Evolutionary conservation across 345 rosid genomes (phyloP).

Genomic region (Citrus unshiu): DNA sequence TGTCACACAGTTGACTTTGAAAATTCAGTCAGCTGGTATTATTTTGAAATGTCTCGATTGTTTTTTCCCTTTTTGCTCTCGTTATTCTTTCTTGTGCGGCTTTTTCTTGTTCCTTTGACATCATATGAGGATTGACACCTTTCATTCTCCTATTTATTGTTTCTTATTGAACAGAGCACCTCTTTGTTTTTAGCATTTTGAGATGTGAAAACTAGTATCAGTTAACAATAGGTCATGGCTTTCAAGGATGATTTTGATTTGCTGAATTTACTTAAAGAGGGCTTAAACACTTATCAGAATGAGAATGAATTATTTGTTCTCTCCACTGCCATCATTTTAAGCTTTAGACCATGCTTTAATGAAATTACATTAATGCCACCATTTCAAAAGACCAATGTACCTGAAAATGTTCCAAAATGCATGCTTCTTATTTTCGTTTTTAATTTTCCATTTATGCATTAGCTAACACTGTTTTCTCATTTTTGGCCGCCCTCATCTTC

Average conservation of each 20-base stretch:
- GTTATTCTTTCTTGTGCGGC: neutral
- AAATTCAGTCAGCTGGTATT: neutral
- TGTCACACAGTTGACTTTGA: neutral
- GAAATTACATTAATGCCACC: neutral
- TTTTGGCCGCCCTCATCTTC: constrained; percentile 15
- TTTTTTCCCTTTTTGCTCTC: neutral
- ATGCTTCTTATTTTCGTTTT: neutral
- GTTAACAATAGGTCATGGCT: neutral
- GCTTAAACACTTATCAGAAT: neutral
- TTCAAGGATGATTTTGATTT: neutral
- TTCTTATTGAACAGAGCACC: neutral
- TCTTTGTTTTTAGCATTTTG: neutral
- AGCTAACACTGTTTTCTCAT: constrained; percentile 9
- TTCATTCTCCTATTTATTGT: neutral
- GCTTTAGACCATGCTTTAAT: neutral
- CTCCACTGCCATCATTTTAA: neutral
- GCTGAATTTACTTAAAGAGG: neutral
- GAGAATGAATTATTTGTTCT: neutral
- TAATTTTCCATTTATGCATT: neutral
- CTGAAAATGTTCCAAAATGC: neutral
- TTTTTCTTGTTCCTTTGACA: neutral
- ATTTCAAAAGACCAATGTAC: neutral
- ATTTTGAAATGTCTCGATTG: neutral
- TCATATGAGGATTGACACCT: neutral
- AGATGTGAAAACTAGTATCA: neutral